phyloP scores from a whole-genome alignment of 768 basidiomycete species.

The Tulasnella sp. region DNA sequence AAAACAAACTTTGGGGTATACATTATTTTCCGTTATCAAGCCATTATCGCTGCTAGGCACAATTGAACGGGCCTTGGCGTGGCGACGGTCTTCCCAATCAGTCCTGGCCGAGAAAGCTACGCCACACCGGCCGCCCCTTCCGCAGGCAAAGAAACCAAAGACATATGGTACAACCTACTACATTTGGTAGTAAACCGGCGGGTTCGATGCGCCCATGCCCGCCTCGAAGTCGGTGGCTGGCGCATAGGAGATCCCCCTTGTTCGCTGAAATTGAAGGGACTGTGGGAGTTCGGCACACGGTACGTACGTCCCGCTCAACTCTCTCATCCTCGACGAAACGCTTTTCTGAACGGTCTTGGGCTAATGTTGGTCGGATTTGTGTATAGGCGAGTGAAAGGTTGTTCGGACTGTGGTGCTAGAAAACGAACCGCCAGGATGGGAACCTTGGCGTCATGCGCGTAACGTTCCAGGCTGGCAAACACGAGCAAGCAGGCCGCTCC shows the following conservation, averaged over 20 bases:
- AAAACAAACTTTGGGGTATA: background rate
- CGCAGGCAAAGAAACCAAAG: background rate
- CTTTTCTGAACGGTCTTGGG: background rate
- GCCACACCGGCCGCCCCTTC: background rate
- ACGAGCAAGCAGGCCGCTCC: background rate
- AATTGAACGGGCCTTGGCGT: no score
- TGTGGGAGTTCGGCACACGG: background rate
- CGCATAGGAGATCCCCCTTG: background rate
- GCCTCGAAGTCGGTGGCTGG: constrained; percentile 1
- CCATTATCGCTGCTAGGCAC: background rate
- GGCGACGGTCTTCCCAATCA: background rate
- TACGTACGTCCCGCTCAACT: background rate
- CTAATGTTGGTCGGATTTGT: background rate
- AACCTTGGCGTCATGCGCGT: background rate
- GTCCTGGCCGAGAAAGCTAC: background rate
- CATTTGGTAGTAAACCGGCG: background rate
- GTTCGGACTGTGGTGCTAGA: background rate
- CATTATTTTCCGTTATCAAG: background rate
- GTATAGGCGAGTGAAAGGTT: background rate
- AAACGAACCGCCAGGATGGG: background rate
- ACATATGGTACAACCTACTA: background rate
- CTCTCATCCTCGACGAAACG: background rate
- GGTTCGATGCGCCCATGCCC: background rate
- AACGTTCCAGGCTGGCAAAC: background rate
- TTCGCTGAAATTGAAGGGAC: background rate